Percentiles rank a stretch among this genome's conserved stretches.
These are phyloP conservation scores for Talaromyces trachyspermus DNA, from an alignment of 495 filamentous ascomycete genomes.

Conservation along the genomic window DNA sequence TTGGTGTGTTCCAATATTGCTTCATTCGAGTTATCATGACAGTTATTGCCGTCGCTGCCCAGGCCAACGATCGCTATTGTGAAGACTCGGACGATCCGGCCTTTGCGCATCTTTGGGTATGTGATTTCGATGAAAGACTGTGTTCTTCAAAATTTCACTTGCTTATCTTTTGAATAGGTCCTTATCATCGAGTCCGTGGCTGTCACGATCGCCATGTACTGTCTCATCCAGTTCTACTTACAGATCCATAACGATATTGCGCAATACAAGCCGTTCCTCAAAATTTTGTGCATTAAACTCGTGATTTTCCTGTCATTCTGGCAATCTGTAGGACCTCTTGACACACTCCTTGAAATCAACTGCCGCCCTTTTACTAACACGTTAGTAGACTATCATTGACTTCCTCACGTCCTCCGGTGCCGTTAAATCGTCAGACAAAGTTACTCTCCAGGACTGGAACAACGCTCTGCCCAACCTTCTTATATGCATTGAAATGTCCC, in stretches of 20 bases:
- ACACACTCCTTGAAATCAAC: no score
- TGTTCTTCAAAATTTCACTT: conserved; percentile 9
- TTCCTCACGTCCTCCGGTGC: no score
- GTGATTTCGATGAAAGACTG: conserved; percentile 15
- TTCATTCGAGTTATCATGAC: conserved; percentile 78
- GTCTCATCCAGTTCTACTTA: conserved; percentile 81
- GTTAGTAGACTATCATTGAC: no score
- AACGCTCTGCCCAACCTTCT: conserved; percentile 73
- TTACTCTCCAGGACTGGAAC: conserved; percentile 71
- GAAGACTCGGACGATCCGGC: conserved; percentile 66
- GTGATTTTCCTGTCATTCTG: conserved; percentile 77
- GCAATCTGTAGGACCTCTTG: conserved; percentile 57
- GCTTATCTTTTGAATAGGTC: conserved; percentile 35
- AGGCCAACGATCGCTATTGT: conserved; percentile 65
- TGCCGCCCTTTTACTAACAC: no score
- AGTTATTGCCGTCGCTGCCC: conserved; percentile 68
- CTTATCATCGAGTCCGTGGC: conserved; percentile 61
- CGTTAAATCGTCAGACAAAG: conserved; percentile 20
- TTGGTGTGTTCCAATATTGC: conserved; percentile 85
- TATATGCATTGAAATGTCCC: conserved; percentile 81
- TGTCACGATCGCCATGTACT: conserved; percentile 87
- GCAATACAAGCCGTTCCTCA: conserved; percentile 56
- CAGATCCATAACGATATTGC: conserved; percentile 63
- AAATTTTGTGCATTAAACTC: conserved; percentile 66
- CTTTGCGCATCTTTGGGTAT: conserved; percentile 79